Conservation (phyloP, 2,329 filamentous ascomycete genomes). For the Neonectria punicea region DNA sequence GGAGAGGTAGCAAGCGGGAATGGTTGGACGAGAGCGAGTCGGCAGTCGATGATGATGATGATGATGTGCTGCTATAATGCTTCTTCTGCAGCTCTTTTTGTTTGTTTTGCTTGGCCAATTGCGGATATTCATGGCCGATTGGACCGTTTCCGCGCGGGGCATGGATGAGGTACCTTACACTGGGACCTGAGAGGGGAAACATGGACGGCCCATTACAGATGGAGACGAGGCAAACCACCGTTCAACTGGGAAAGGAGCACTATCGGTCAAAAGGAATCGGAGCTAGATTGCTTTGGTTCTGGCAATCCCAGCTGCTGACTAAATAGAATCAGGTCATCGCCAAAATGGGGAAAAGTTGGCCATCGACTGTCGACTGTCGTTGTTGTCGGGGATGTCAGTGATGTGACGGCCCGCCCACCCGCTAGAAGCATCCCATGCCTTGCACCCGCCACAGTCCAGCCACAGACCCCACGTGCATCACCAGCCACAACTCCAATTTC, state of each 20-base stretch:
- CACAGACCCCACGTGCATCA: slow-evolving; percentile 9
- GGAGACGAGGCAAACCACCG: background rate
- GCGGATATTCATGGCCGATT: slow-evolving; percentile 14
- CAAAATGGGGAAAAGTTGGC: slow-evolving; percentile 10
- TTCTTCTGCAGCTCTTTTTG: slow-evolving; percentile 1
- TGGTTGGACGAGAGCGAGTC: slow-evolving; percentile 24
- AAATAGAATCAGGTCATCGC: background rate
- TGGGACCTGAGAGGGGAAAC: background rate
- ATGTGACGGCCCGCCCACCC: background rate
- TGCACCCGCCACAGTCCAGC: slow-evolving; percentile 2
- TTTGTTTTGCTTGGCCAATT: slow-evolving; percentile 14
- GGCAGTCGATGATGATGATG: slow-evolving; percentile 26
- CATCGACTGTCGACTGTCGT: background rate
- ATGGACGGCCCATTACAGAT: background rate
- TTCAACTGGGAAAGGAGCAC: background rate
- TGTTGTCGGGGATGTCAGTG: background rate
- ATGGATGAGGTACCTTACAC: background rate
- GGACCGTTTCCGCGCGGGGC: background rate
- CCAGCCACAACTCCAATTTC: slow-evolving; percentile 35
- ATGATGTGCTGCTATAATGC: slow-evolving; percentile 16
- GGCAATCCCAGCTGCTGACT: background rate
- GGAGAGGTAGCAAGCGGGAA: slow-evolving; percentile 10
- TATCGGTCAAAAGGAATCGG: background rate
- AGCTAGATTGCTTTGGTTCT: background rate
- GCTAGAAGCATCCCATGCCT: background rate